Evolutionary conservation across 352 stramenopile species (phyloP), one percentile per base, ranked within the genome.

Genomic region (Aphanomyces astaci): DNA sequence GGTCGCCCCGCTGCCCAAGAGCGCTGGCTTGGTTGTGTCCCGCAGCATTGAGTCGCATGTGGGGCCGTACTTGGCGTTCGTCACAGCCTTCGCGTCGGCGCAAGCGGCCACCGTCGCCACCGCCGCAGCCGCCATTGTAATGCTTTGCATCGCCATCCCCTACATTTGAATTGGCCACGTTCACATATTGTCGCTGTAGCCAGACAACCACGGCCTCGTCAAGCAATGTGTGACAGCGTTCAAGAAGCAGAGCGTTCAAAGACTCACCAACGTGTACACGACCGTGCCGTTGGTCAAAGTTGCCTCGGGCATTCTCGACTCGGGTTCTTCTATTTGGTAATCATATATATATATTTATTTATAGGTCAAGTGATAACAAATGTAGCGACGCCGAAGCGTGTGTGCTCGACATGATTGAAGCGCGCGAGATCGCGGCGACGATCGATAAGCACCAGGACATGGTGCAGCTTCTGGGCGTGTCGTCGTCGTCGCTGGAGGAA

Each of bases 251-350:
- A 86, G 87, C 75, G 70, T 95, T 36, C 75, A 90, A 70, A 76
- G 87, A 56, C 71, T 95, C 5, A 87, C 81, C n/a, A 76, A 77
- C 62, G 92, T 82, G 36, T 95, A 92, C 68, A 79, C 86, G 46
- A 91, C 81, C 17, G 83, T 95, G 69, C 78, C 84, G 33, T 65
- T 93, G 32, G 54, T 73, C 13, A 76, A 93, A 57, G 78, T 95
- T 24, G 56, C 56, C 11, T 7, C n/a, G n/a, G 56, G 33, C 15
- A 59, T 59, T 13, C 19, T 15, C 51, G 51, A n/a, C n/a, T n/a
- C n/a, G n/a, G n/a, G n/a, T n/a, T n/a, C n/a, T n/a, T n/a, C n/a
- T n/a, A n/a, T n/a, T n/a, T n/a, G n/a, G n/a, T n/a, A n/a, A n/a
- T n/a, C n/a, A n/a, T n/a, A n/a, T n/a, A n/a, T n/a, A n/a, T n/a